These are phyloP conservation scores for Auricularia sp. DNA, from an alignment of 768 basidiomycete species.

Conservation along the genomic window DNA sequence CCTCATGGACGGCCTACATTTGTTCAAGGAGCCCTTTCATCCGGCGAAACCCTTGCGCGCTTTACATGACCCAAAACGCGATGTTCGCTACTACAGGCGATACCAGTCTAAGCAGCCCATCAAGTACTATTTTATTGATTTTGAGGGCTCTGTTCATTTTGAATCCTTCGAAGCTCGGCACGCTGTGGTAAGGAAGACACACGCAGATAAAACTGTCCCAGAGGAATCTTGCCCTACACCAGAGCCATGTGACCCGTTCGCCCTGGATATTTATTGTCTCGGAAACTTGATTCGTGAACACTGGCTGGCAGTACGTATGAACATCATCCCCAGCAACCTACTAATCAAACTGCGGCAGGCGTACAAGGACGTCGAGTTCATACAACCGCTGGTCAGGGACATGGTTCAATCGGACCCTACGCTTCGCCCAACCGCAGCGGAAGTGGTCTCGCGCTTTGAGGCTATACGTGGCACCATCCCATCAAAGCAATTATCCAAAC, in stretches of 20 bases:
- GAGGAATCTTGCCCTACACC: constrained; percentile 3
- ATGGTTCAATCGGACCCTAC: constrained; percentile 19
- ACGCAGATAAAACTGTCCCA: constrained; percentile 12
- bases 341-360: constrained; percentile 8
- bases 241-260: constrained; percentile 4
- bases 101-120: constrained; percentile 15
- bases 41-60: background rate
- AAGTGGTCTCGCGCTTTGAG: constrained; percentile 10
- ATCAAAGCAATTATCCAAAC: no score
- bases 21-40: constrained; percentile 13
- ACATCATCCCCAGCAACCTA: no score
- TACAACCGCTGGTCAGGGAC: constrained; percentile 15
- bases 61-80: background rate
- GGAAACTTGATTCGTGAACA: constrained; percentile 2
- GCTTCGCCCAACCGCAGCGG: constrained; percentile 16
- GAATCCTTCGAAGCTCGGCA: background rate
- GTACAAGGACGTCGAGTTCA: constrained; percentile 15
- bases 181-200: background rate
- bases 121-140: constrained; percentile 20
- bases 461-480: no score
- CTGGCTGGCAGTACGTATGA: constrained; percentile 4
- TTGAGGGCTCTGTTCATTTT: constrained; percentile 9
- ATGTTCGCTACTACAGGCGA: constrained; percentile 8
- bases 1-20: constrained; percentile 11
- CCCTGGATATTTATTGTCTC: constrained; percentile 5